A percentile compares a stretch with the other conserved stretches of the same genome.
Conservation (phyloP, 2,329 filamentous ascomycete species). For the Fusarium mundagurra region DNA sequence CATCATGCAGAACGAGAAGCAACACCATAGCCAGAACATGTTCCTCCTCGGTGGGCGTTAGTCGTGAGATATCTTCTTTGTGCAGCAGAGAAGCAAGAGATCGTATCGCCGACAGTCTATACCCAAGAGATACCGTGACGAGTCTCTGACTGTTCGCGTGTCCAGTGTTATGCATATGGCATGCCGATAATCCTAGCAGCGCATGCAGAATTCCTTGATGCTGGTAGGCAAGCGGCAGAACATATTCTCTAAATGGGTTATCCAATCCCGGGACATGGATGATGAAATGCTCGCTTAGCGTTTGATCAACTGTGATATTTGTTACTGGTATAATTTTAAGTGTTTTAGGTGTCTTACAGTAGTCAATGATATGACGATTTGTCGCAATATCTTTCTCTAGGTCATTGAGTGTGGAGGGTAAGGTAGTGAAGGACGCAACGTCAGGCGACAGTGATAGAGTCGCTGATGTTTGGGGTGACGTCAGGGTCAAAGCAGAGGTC, state of each 20-base stretch:
- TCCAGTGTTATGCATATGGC: conserved; percentile 37
- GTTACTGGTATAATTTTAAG: not conserved
- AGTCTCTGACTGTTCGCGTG: conserved; percentile 6
- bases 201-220: conserved; percentile 43
- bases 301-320: conserved; percentile 23
- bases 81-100: conserved; percentile 31
- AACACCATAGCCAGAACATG: conserved; percentile 39
- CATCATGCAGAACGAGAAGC: conserved; percentile 42
- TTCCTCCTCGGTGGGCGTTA: conserved; percentile 34
- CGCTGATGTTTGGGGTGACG: not conserved
- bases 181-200: conserved; percentile 40
- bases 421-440: not conserved
- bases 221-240: conserved; percentile 38
- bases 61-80: conserved; percentile 25
- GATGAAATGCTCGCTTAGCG: conserved; percentile 31
- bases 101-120: conserved; percentile 36
- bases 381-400: conserved; percentile 7
- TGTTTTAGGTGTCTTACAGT: not conserved
- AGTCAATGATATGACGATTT: conserved; percentile 8
- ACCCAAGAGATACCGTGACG: conserved; percentile 30
- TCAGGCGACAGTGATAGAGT: not conserved
- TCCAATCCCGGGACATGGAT: conserved; percentile 30
- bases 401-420: not conserved
- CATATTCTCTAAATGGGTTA: conserved; percentile 37
- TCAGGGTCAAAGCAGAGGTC: not conserved